These are phyloP conservation scores for Talaromyces wortmannii DNA, from an alignment of 495 filamentous ascomycete genomes.

Conservation along the genomic window DNA sequence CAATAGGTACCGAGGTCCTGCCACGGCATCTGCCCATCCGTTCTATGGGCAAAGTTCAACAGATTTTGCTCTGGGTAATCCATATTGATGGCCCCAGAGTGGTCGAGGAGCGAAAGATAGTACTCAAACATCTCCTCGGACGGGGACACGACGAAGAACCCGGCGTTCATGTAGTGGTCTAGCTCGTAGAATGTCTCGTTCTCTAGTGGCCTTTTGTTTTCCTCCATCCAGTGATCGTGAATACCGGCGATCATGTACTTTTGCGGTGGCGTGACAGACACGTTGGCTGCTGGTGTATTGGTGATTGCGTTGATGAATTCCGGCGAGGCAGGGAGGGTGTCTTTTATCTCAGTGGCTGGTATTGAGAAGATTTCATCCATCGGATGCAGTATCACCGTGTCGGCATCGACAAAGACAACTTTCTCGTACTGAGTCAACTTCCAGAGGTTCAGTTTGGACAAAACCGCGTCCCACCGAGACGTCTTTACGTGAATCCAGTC, in stretches of 20 bases:
- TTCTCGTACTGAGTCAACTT: conserved; percentile 32
- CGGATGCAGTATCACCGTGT: conserved; percentile 24
- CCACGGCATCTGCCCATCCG: conserved; percentile 39
- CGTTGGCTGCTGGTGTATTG: conserved; percentile 10
- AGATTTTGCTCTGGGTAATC: conserved; percentile 33
- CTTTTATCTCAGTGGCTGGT: conserved; percentile 5
- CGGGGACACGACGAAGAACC: conserved; percentile 33
- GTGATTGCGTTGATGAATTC: background rate
- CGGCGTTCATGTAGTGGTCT: conserved; percentile 20
- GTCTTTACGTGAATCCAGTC: conserved; percentile 17
- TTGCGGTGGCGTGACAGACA: conserved; percentile 16
- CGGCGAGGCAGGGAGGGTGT: background rate
- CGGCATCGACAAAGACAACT: conserved; percentile 37
- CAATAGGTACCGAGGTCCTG: conserved; percentile 19
- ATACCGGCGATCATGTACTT: conserved; percentile 30
- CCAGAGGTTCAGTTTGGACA: conserved; percentile 35
- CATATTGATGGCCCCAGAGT: conserved; percentile 20
- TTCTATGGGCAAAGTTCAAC: conserved; percentile 35
- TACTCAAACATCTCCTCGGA: conserved; percentile 26
- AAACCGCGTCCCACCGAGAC: conserved; percentile 20
- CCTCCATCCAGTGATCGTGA: conserved; percentile 13
- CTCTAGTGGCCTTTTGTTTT: conserved; percentile 1
- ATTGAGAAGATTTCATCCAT: conserved; percentile 34
- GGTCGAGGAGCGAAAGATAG: conserved; percentile 19
- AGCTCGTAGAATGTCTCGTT: conserved; percentile 21